Percentiles rank a stretch among this genome's conserved stretches.
These are phyloP conservation scores for Aspergillus tubingensis DNA, from an alignment of 2,329 filamentous ascomycete species.

Conservation along the genomic window DNA sequence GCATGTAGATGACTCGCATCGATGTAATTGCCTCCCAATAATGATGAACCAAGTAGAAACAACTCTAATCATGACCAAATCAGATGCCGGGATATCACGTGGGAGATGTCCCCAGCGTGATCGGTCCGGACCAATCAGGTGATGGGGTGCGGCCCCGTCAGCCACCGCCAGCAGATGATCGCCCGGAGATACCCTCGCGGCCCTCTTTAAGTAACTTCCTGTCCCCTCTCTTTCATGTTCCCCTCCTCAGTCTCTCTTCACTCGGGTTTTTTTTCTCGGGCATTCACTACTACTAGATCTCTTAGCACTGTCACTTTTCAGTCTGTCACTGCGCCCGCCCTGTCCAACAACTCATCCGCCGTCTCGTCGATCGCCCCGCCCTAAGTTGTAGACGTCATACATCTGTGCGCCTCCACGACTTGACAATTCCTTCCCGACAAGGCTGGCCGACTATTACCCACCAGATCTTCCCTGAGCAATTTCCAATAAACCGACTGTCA, in stretches of 20 bases:
- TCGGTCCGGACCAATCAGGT: background rate
- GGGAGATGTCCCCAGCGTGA: background rate
- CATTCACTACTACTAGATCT: background rate
- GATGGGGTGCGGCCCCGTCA: background rate
- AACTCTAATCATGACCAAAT: background rate
- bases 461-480: background rate
- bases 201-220: background rate
- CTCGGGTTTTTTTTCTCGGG: background rate
- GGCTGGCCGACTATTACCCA: background rate
- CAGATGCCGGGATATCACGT: background rate
- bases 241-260: background rate
- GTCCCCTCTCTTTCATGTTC: background rate
- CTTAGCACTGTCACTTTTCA: background rate
- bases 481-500: background rate
- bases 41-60: too few relatives aligned
- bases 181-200: background rate
- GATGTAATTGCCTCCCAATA: too few relatives aligned
- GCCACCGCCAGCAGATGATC: slow-evolving; percentile 3
- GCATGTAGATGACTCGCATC: background rate
- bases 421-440: background rate
- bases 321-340: background rate
- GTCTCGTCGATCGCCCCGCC: slow-evolving; percentile 18
- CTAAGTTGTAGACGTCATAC: slow-evolving; percentile 26
- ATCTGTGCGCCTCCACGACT: slow-evolving; percentile 9
- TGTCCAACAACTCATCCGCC: background rate